Evolutionary conservation across 2,329 filamentous ascomycete species (phyloP).

Genomic region (Aspergillus clavatus): DNA sequence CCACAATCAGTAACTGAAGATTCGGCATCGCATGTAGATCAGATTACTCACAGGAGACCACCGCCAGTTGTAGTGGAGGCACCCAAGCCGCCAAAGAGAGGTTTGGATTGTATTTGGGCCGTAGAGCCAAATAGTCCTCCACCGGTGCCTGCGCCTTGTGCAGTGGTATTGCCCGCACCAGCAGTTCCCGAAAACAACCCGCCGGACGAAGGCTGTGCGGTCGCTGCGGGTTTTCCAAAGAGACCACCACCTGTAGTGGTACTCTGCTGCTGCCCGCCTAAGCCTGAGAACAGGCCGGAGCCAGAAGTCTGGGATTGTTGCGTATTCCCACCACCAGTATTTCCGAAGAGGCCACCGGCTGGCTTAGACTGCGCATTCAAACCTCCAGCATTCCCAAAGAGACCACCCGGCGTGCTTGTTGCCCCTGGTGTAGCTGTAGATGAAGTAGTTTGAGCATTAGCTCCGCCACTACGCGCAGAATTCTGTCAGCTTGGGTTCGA

Average conservation of each 20-base stretch:
- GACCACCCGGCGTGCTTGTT: slow-evolving; percentile 24
- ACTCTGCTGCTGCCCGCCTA: slow-evolving; percentile 26
- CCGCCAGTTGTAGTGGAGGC: slow-evolving; percentile 24
- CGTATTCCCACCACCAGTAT: slow-evolving; percentile 19
- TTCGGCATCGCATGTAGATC: neutral
- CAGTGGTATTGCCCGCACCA: slow-evolving; percentile 15
- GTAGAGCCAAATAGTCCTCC: slow-evolving; percentile 34
- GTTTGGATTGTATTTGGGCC: slow-evolving; percentile 32
- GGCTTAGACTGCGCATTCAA: slow-evolving; percentile 30
- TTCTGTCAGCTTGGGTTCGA: slow-evolving; percentile 5
- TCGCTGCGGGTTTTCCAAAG: slow-evolving; percentile 24
- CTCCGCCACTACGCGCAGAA: slow-evolving; percentile 20
- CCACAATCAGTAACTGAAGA: neutral
- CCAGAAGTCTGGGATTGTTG: slow-evolving; percentile 27
- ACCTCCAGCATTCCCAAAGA: slow-evolving; percentile 27
- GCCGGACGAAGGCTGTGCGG: slow-evolving; percentile 29
- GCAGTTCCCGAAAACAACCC: slow-evolving; percentile 20
- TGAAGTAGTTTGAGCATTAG: slow-evolving; percentile 25
- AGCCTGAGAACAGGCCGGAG: slow-evolving; percentile 30
- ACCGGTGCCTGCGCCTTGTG: slow-evolving; percentile 21
- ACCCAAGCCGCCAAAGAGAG: slow-evolving; percentile 31
- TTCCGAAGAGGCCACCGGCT: slow-evolving; percentile 30
- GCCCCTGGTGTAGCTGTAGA: slow-evolving; percentile 25
- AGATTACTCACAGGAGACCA: slow-evolving; percentile 32
- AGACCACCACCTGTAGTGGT: slow-evolving; percentile 24